Evolutionary conservation across 2,329 filamentous ascomycete species (phyloP), one percentile per base, ranked within the genome.

Genomic region (Colletotrichum simmondsii): DNA sequence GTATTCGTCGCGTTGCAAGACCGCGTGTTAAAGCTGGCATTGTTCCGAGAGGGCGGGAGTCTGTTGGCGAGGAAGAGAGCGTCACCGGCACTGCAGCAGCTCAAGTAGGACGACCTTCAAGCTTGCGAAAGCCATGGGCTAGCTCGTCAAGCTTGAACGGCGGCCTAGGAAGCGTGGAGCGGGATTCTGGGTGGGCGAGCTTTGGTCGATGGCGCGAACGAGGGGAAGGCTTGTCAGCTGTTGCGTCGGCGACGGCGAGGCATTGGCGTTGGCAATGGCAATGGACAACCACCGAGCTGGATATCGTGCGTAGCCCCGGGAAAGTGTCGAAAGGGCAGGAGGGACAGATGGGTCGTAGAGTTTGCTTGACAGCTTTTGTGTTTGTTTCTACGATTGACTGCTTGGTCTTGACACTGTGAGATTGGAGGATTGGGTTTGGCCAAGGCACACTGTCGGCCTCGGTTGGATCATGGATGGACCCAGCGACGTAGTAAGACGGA

Each of bases 241-340:
- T 42, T 49, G 35, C 46, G 70, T 61, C 66, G 70, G 60, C 66
- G 70, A 54, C 66, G 66, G 46, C 66, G 70, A 72, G 66, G 67
- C 66, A 72, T 72, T 72, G 66, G 67, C 66, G 65, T 65, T 64
- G 66, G 67, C 66, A 72, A 70, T 72, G 66, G 61, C 66, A 70
- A 65, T 64, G 54, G 70, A 66, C 69, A 64, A 14, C 46, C 42
- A 49, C 65, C 42, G 56, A 42, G 58, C 58, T 68, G 58, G 26
- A 22, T 65, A 42, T 32, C 52, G 64, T 37, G 42, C 42, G 42
- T 28, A 30, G 19, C 37, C 35, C 8, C 12, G 35, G 7, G 28
- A 26, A 56, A 14, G 24, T 42, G 16, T 32, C 26, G 35, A 42
- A 24, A 57, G 12, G 35, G 11, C 28, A 12, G n/a, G 46, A 26